Percentiles rank a stretch among this genome's conserved stretches.
These are phyloP conservation scores for Prosopis cineraria DNA, from an alignment of 306 rosid species.

Conservation along the genomic window DNA sequence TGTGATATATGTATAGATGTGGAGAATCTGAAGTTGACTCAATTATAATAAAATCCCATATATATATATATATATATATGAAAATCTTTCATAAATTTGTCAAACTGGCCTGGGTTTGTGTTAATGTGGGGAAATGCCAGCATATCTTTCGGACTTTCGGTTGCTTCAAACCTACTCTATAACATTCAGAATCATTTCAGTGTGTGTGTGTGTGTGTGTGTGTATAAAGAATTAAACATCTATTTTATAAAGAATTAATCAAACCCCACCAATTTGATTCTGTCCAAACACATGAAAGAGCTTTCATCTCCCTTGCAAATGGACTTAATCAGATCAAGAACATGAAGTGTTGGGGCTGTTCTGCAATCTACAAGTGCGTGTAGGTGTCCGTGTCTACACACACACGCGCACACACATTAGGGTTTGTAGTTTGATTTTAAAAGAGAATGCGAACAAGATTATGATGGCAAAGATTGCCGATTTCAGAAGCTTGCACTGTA, in stretches of 20 bases:
- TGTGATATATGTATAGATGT: background rate
- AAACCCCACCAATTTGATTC: background rate
- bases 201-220: too few relatives aligned
- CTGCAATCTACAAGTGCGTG: background rate
- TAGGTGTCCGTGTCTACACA: background rate
- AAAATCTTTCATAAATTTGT: constrained; percentile 21
- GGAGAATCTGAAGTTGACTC: background rate
- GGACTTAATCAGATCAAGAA: background rate
- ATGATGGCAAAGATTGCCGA: constrained; percentile 41
- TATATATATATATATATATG: too few relatives aligned
- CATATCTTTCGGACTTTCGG: background rate
- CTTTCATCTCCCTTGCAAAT: background rate
- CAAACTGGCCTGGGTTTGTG: constrained; percentile 2
- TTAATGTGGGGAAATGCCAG: constrained; percentile 12
- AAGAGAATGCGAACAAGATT: constrained; percentile 27
- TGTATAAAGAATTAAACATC: too few relatives aligned
- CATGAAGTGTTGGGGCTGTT: background rate
- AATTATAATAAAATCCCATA: background rate
- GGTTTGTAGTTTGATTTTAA: constrained; percentile 1
- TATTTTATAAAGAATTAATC: background rate
- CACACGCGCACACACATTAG: background rate
- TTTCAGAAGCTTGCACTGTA: constrained; percentile 39
- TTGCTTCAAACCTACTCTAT: background rate
- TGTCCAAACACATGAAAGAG: too few relatives aligned
- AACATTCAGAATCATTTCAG: background rate